Conservation (phyloP, 306 rosid species). For the Quillaja saponaria region DNA sequence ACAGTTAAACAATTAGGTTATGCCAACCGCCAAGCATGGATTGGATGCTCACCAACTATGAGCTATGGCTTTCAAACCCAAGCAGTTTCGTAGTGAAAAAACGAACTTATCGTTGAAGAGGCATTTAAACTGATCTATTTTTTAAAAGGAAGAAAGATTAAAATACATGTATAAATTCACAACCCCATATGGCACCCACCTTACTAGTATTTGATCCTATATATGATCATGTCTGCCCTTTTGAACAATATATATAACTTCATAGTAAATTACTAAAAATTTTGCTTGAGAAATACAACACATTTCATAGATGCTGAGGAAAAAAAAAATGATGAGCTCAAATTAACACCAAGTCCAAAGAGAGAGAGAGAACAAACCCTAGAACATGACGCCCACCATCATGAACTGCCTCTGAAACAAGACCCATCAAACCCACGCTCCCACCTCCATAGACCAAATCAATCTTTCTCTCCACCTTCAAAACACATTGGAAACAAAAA, state of each 20-base stretch:
- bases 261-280: slow-evolving; percentile 34
- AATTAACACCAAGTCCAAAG: neutral
- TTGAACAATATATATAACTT: slow-evolving; percentile 3
- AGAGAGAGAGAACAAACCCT: slow-evolving; percentile 59
- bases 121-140: no score
- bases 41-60: no score
- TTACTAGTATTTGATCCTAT: slow-evolving; percentile 45
- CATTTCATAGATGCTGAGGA: slow-evolving; percentile 7
- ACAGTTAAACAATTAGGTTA: no score
- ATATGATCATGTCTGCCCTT: slow-evolving; percentile 28
- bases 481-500: slow-evolving; percentile 46
- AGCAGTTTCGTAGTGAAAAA: no score
- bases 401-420: slow-evolving; percentile 99
- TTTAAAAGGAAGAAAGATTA: no score
- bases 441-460: slow-evolving; percentile 99
- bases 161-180: no score
- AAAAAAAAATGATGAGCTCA: slow-evolving; percentile 31
- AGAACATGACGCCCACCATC: slow-evolving; percentile 99
- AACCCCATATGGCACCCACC: slow-evolving; percentile 16
- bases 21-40: no score
- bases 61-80: no score
- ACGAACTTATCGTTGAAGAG: no score
- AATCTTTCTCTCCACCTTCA: slow-evolving; percentile 92
- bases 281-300: slow-evolving; percentile 34
- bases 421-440: slow-evolving; percentile 99